Evolutionary conservation across 345 rosid species (phyloP), one percentile per base, ranked within the genome.

Genomic region (Limnanthes douglasii): DNA sequence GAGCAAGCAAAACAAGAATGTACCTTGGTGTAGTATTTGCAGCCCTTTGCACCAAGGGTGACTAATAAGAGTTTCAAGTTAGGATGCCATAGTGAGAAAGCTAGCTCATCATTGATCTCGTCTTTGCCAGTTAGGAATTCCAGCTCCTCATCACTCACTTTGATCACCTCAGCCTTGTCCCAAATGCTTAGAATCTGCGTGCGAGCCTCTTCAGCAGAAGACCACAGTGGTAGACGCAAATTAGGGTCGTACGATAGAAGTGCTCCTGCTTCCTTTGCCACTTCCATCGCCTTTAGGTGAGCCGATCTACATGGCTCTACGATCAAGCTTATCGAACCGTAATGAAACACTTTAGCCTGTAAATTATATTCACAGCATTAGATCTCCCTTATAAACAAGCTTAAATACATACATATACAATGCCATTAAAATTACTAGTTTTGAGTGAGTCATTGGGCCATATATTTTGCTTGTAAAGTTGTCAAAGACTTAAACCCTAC

Each of bases 261-360:
- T 2, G 94, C 96, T 8, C 96, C 99, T 0, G 93, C 78, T 1
- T 81, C 69, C 41, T 68, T 85, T 8, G 99, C 99, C 44, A 57
- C 99, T 42, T 75, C 68, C 93, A 92, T 92, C 15, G 99, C 99
- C 54, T 71, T 72, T 11, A 85, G 12, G 18, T 92, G 99, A 0
- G 96, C 99, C 2, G 94, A 81, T 57, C 99, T 35, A 59, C 99
- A 92, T 48, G 99, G 99, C 77, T 92, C 96, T 56, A 85, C 96
- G 2, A 90, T 90, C 71, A 90, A 65, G 34, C 99, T 90, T 45
- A 90, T 90, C 1, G 99, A 90, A 56, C 96, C 98, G 37, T 80
- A 90, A 51, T 90, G 99, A 51, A 90, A 90, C 18, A 80, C 76
- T 30, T 68, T 85, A 16, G 88, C 85, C 99, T 90, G 17, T 26